Evolutionary conservation across 257 asterid genomes (phyloP).

Genomic region (Salvia splendens): DNA sequence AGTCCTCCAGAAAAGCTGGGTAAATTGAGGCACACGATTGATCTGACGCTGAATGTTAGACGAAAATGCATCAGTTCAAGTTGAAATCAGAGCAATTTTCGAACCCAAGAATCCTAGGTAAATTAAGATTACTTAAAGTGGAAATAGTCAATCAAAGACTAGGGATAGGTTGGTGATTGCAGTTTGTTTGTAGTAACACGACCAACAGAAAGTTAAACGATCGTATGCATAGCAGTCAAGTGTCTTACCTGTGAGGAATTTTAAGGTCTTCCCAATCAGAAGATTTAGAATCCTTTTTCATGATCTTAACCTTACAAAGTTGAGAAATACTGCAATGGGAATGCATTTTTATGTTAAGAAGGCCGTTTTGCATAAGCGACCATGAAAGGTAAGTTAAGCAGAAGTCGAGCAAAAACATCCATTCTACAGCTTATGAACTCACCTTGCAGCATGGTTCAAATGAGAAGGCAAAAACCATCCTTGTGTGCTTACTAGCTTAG

Average conservation of each 20-base stretch:
- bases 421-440: conserved; percentile 24
- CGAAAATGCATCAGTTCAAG: conserved; percentile 5
- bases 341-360: conserved; percentile 4
- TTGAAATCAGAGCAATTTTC: not conserved
- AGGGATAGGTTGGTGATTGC: no score
- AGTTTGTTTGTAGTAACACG: no score
- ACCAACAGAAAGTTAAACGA: not conserved
- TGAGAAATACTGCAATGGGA: conserved; percentile 66
- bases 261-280: conserved; percentile 67
- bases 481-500: conserved; percentile 81
- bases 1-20: conserved; percentile 99
- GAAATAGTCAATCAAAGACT: no score
- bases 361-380: no score
- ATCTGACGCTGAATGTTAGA: conserved; percentile 63
- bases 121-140: no score
- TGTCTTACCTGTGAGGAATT: conserved; percentile 49
- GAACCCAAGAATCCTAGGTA: no score
- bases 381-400: no score
- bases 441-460: conserved; percentile 72
- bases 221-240: conserved; percentile 6
- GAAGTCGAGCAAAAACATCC: conserved; percentile 6
- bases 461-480: conserved; percentile 92
- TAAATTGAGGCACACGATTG: conserved; percentile 83
- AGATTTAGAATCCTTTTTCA: conserved; percentile 54
- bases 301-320: conserved; percentile 76